phyloP scores from a whole-genome alignment of 495 filamentous ascomycete species.

The Aspergillus panamensis region DNA sequence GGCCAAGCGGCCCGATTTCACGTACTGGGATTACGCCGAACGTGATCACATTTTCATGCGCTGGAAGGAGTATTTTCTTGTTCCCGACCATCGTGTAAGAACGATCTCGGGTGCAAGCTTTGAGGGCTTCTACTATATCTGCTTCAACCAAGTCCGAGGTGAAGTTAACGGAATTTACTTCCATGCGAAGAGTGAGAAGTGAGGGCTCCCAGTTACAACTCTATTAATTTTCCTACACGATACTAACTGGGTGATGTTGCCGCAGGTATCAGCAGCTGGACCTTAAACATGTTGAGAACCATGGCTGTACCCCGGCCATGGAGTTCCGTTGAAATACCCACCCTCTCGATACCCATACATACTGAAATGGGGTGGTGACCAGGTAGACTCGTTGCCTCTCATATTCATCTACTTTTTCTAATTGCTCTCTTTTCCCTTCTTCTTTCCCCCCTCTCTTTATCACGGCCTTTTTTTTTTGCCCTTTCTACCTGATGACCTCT shows the following conservation, averaged over 20 bases:
- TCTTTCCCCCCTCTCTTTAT: not conserved
- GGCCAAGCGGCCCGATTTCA: conserved; percentile 73
- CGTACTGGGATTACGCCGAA: conserved; percentile 63
- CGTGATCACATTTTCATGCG: conserved; percentile 96
- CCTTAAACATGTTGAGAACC: conserved; percentile 79
- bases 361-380: not conserved
- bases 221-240: not conserved
- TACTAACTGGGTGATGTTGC: conserved; percentile 6
- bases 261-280: conserved; percentile 90
- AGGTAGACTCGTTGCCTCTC: not conserved
- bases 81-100: conserved; percentile 87
- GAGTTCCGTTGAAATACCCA: conserved; percentile 74
- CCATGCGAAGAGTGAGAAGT: conserved; percentile 96
- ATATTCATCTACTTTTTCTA: conserved; percentile 1
- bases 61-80: conserved; percentile 98
- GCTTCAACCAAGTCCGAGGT: conserved; percentile 88
- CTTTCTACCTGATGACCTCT: not conserved
- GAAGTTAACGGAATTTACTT: conserved; percentile 93
- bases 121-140: conserved; percentile 99
- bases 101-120: conserved; percentile 93
- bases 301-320: conserved; percentile 80
- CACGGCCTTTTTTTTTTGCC: not conserved
- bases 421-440: conserved; percentile 4
- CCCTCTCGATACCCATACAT: not conserved
- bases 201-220: conserved; percentile 32